Base-by-base conservation (phyloP, 2,329 filamentous ascomycete species). In the Exophiala dermatitidis region DNA sequence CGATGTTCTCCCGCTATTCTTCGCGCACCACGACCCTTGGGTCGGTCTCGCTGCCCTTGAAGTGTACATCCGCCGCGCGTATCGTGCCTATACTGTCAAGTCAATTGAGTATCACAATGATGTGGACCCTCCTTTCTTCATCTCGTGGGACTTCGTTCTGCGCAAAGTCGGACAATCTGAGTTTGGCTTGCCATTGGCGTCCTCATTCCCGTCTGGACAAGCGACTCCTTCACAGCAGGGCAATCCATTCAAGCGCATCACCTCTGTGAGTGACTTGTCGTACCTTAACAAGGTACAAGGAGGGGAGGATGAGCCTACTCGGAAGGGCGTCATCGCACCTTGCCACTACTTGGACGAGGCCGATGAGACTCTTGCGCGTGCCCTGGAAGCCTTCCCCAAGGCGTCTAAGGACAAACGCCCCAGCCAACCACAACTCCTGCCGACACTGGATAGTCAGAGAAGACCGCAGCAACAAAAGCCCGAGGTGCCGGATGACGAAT, bases 241-340 rank as follows among this genome's bases (percentile, higher is more conserved):
- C 61, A 79, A 80, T 62, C 75, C 77, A 59, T 86, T 90, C 71
- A 88, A 89, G 74, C 84, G 90, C 63, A 86, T 97, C 66, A 84
- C 87, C 74, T 97, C 93, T 50, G 93, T 98, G 71, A 95, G 90
- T 70, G 93, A 98, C 68, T 88, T 98, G 86, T 88, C 89, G 10
- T 95, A 95, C 70, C 75, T 96, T 57, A 82, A 82, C 60, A 85
- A 86, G 67, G 80, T 82, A 49, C 81, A 85, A 40, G 70, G 19
- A 19, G 19, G 67, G 37, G 62, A 61, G 19, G 77, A 83, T 38
- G 90, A 96, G 72, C 87, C 88, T 33, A 82, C 80, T 31, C 83
- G 93, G 65, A 94, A 93, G 76, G 93, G 93, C 80, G 89, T 95
- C 51, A 93, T 98, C 59, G 83, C 96, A 43, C 90, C 93, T 32